phyloP scores from a whole-genome alignment of 2,329 filamentous ascomycete species.

The Fusarium goolgardi region DNA sequence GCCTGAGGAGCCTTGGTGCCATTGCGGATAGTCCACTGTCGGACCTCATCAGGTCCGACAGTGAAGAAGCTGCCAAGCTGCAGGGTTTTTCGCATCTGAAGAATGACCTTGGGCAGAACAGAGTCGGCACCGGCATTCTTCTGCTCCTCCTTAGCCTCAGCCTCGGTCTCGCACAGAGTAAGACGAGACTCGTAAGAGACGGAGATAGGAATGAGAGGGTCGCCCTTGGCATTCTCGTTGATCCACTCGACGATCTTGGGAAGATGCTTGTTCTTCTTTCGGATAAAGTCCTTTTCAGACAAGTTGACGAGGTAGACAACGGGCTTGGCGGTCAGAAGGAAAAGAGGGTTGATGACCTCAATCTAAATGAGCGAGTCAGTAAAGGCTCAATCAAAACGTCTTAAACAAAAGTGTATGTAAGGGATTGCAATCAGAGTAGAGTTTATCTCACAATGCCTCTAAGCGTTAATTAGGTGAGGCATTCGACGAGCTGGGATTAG shows the following conservation, averaged over 20 bases:
- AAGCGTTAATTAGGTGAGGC: conserved; percentile 78
- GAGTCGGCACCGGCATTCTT: conserved; percentile 90
- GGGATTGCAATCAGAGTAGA: conserved; percentile 70
- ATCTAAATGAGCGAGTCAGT: conserved; percentile 68
- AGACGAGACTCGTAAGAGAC: conserved; percentile 94
- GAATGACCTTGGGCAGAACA: conserved; percentile 89
- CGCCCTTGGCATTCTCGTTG: conserved; percentile 86
- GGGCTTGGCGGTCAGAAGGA: conserved; percentile 95
- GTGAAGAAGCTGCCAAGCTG: conserved; percentile 98
- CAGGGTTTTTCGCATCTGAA: conserved; percentile 91
- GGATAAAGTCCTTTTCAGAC: conserved; percentile 95
- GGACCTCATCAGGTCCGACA: conserved; percentile 92
- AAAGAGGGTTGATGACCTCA: conserved; percentile 96
- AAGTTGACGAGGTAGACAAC: conserved; percentile 98
- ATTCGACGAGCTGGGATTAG: conserved; percentile 99
- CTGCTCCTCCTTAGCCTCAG: conserved; percentile 83
- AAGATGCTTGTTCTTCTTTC: conserved; percentile 99
- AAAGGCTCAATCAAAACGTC: conserved; percentile 12
- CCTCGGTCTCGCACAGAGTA: conserved; percentile 81
- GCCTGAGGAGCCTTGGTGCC: conserved; percentile 98
- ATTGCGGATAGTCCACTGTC: conserved; percentile 97
- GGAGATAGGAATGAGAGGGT: conserved; percentile 93
- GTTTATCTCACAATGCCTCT: conserved; percentile 88
- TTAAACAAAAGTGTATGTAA: conserved; percentile 11
- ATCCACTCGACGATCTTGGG: conserved; percentile 95